Evolutionary conservation across 2,329 filamentous ascomycete genomes (phyloP).

Genomic region (Hypoxylon sp.): DNA sequence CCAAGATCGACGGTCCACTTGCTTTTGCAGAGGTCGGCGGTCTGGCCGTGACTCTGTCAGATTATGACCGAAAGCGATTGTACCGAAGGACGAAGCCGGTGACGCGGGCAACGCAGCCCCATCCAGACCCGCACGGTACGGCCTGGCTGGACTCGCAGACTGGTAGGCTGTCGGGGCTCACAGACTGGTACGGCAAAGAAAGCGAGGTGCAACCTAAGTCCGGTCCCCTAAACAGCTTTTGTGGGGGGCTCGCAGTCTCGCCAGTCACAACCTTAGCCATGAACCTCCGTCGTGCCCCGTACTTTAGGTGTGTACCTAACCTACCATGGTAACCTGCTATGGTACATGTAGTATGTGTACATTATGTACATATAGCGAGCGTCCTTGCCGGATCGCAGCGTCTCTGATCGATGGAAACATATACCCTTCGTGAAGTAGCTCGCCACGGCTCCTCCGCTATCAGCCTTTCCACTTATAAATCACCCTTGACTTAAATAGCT

Average conservation of each 20-base stretch:
- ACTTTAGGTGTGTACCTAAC: no score
- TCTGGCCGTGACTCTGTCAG: slow-evolving; percentile 8
- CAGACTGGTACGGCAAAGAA: slow-evolving; percentile 28
- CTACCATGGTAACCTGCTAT: no score
- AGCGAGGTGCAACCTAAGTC: no score
- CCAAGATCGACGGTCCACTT: slow-evolving; percentile 9
- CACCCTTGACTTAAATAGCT: slow-evolving; percentile 24
- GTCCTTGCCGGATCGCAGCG: slow-evolving; percentile 25
- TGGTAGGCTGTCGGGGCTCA: no score
- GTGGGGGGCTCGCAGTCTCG: slow-evolving; percentile 30
- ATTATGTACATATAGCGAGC: no score
- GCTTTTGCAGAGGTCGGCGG: slow-evolving; percentile 9
- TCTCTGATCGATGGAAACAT: slow-evolving; percentile 29
- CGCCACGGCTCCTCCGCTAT: slow-evolving; percentile 26
- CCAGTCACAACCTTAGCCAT: slow-evolving; percentile 33
- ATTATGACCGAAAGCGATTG: not conserved
- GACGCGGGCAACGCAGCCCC: slow-evolving; percentile 27
- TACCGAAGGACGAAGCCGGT: slow-evolving; percentile 21
- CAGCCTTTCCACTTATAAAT: slow-evolving; percentile 12
- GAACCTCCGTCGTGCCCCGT: slow-evolving; percentile 29
- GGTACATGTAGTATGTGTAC: no score
- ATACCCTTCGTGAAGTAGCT: slow-evolving; percentile 26
- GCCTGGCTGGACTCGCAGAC: no score
- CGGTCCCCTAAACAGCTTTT: slow-evolving; percentile 33
- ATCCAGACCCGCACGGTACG: slow-evolving; percentile 24